These are phyloP conservation scores for Aspergillus haitiensis DNA, from an alignment of 495 filamentous ascomycete species.

Conservation along the genomic window DNA sequence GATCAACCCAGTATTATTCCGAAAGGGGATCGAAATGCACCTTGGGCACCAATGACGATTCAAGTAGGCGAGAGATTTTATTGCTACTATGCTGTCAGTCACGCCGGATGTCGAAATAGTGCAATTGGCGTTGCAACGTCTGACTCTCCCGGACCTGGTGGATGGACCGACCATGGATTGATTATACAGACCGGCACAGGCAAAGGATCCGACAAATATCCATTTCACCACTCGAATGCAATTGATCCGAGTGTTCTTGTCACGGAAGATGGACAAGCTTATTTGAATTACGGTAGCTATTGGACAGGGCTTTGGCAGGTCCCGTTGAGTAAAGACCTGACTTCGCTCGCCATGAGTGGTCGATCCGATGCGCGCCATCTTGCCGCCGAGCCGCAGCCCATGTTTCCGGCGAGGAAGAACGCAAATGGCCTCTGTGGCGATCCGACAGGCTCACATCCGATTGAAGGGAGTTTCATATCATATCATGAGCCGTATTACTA, in stretches of 20 bases:
- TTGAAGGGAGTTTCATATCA: constrained; percentile 56
- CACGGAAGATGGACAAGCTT: constrained; percentile 45
- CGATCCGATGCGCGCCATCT: constrained; percentile 35
- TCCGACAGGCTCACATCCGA: constrained; percentile 36
- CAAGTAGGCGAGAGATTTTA: constrained; percentile 60
- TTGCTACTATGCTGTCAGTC: constrained; percentile 71
- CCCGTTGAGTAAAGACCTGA: constrained; percentile 47
- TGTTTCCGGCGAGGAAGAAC: constrained; percentile 26
- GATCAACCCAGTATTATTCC: constrained; percentile 41
- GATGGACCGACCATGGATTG: constrained; percentile 54
- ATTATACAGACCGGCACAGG: constrained; percentile 45
- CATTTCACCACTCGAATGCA: constrained; percentile 62
- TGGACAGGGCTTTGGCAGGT: constrained; percentile 72
- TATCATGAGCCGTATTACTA: constrained; percentile 62
- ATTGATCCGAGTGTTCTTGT: constrained; percentile 67
- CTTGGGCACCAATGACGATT: constrained; percentile 64
- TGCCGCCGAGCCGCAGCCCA: constrained; percentile 32
- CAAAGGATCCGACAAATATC: constrained; percentile 45
- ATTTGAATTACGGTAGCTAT: constrained; percentile 69
- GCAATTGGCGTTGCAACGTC: constrained; percentile 71
- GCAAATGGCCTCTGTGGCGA: constrained; percentile 38
- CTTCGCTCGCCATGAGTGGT: constrained; percentile 29
- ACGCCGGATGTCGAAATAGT: constrained; percentile 66
- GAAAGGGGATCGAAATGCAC: constrained; percentile 39
- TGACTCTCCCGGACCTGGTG: constrained; percentile 56